Percentiles rank a stretch among this genome's conserved stretches.
Evolutionary conservation across 2,329 filamentous ascomycete genomes (phyloP).

Genomic region (Cytospora piceae): DNA sequence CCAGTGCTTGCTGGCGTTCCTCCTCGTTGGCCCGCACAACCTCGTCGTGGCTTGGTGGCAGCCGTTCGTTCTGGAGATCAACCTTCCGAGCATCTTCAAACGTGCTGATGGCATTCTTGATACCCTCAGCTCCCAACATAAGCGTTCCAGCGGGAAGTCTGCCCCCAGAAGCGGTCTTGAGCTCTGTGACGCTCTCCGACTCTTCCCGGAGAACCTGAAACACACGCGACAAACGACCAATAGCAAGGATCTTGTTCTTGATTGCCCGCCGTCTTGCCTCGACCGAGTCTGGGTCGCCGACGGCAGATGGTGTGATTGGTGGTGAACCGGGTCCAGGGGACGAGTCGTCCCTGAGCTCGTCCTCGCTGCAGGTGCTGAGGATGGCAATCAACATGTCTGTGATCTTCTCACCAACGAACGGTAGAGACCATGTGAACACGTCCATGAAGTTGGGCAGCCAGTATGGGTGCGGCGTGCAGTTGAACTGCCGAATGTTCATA

Average conservation of each 20-base stretch:
- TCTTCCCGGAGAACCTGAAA: constrained; percentile 99
- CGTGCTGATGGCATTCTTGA: constrained; percentile 92
- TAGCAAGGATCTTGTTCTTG: constrained; percentile 99
- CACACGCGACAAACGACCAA: constrained; percentile 92
- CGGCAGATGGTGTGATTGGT: constrained; percentile 54
- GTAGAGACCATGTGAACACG: constrained; percentile 99
- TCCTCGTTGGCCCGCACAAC: constrained; percentile 82
- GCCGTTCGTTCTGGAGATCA: constrained; percentile 91
- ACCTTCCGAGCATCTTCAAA: constrained; percentile 98
- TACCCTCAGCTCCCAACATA: constrained; percentile 96
- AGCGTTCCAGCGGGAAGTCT: constrained; percentile 92
- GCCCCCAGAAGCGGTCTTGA: constrained; percentile 95
- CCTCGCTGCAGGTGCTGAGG: constrained; percentile 97
- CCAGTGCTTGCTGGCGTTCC: constrained; percentile 79
- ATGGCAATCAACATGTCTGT: constrained; percentile 99
- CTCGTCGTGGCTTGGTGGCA: constrained; percentile 92
- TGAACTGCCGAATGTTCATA: constrained; percentile 99
- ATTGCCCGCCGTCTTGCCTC: constrained; percentile 96
- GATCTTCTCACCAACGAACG: constrained; percentile 98
- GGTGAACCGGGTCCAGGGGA: constrained; percentile 76
- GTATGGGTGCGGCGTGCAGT: constrained; percentile 98
- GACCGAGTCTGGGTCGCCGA: constrained; percentile 76
- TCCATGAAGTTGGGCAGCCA: constrained; percentile 99
- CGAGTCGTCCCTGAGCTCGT: constrained; percentile 90
- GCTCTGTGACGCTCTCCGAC: constrained; percentile 92